Evolutionary conservation across 148 eudicot species (phyloP).

Genomic region (Diospyros lotus): DNA sequence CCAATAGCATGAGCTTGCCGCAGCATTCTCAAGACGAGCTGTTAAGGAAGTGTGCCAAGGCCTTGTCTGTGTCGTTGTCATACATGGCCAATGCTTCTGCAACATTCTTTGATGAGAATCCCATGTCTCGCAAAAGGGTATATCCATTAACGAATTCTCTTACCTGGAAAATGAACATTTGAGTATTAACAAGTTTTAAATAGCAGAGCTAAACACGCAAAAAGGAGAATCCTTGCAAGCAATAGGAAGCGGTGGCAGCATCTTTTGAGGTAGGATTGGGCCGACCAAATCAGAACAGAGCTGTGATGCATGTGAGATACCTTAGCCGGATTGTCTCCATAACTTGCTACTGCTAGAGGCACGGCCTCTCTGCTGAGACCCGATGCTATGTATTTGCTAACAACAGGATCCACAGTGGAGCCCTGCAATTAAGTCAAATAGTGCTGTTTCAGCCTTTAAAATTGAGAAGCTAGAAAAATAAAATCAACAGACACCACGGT

Average conservation of each 20-base stretch:
- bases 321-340: slow-evolving; percentile 89
- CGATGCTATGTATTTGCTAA: slow-evolving; percentile 71
- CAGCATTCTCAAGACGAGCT: slow-evolving; percentile 37
- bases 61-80: slow-evolving; percentile 87
- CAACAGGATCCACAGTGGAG: slow-evolving; percentile 63
- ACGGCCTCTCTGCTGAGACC: slow-evolving; percentile 93
- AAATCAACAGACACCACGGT: background rate
- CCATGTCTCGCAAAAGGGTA: slow-evolving; percentile 80
- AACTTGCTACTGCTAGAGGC: slow-evolving; percentile 77
- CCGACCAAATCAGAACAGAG: too few species aligned
- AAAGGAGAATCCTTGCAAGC: too few species aligned
- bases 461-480: background rate
- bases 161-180: slow-evolving; percentile 35
- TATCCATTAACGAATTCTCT: slow-evolving; percentile 72
- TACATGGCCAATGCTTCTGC: slow-evolving; percentile 77
- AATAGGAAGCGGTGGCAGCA: too few species aligned
- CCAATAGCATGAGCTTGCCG: background rate
- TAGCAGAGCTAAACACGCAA: too few species aligned
- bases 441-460: background rate
- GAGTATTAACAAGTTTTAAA: background rate
- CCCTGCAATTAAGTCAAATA: slow-evolving; percentile 42
- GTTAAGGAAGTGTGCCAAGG: slow-evolving; percentile 70
- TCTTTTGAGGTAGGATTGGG: too few species aligned
- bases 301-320: slow-evolving; percentile 17
- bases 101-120: slow-evolving; percentile 72